A percentile compares a stretch with the other conserved stretches of the same genome.
Evolutionary conservation across 1,139 yeast species (phyloP).

Genomic region (Taphrina deformans): DNA sequence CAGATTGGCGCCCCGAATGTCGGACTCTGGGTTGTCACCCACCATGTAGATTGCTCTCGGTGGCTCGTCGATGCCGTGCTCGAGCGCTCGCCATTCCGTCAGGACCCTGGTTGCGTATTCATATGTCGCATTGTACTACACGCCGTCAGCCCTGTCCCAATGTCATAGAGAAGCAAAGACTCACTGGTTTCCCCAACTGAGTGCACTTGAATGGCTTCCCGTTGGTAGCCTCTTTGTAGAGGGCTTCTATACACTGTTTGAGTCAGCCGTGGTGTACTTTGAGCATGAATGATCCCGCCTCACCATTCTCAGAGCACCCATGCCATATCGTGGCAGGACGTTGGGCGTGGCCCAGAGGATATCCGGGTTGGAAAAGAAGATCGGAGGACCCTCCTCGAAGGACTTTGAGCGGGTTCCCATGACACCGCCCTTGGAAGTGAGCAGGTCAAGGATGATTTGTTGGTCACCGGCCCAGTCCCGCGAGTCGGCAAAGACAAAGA

Average conservation of each 20-base stretch:
- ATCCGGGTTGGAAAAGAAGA: conserved; percentile 84
- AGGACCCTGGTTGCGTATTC: conserved; percentile 75
- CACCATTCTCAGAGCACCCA: conserved; percentile 53
- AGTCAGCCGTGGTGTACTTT: background rate
- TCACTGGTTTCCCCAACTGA: conserved; percentile 71
- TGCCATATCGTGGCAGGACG: conserved; percentile 74
- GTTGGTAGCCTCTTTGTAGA: conserved; percentile 63
- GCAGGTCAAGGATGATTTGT: conserved; percentile 75
- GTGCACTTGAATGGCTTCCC: conserved; percentile 68
- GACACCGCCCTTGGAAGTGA: conserved; percentile 70
- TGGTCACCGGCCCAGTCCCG: conserved; percentile 87
- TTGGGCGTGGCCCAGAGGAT: conserved; percentile 88
- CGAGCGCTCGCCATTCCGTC: conserved; percentile 73
- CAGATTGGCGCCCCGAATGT: conserved; percentile 80
- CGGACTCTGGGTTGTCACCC: conserved; percentile 91
- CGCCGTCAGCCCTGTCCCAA: background rate
- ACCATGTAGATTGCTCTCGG: conserved; percentile 84
- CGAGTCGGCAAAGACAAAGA: conserved; percentile 87
- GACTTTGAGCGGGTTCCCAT: conserved; percentile 77
- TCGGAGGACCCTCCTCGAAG: conserved; percentile 72
- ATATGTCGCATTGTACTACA: conserved; percentile 51
- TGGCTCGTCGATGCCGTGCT: conserved; percentile 63
- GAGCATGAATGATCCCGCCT: background rate
- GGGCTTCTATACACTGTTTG: conserved; percentile 52
- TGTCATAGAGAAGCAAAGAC: background rate